A percentile compares a stretch with the other conserved stretches of the same genome.
phyloP scores from a whole-genome alignment of 1,284 basidiomycete genomes.

The Leccinum pachyderme region DNA sequence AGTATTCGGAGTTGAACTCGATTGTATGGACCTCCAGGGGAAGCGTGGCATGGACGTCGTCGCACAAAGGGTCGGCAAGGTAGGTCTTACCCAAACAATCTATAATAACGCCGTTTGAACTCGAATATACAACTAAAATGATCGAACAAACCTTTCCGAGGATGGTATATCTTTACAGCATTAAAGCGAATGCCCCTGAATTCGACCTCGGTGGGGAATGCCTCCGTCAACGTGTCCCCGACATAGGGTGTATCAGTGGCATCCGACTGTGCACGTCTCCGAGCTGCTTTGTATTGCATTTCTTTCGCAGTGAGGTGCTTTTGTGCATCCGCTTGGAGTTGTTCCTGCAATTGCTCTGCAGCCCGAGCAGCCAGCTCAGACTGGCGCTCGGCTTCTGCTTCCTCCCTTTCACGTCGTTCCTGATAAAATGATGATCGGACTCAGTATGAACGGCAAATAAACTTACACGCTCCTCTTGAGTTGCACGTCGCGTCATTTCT shows the following conservation, averaged over 20 bases:
- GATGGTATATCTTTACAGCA: conserved; percentile 68
- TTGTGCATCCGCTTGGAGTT: conserved; percentile 60
- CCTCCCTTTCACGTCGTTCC: conserved; percentile 39
- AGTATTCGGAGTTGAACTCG: conserved; percentile 65
- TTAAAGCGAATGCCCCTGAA: conserved; percentile 58
- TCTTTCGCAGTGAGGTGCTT: conserved; percentile 53
- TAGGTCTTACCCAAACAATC: conserved; percentile 64
- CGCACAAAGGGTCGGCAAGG: conserved; percentile 69
- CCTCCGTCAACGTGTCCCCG: conserved; percentile 56
- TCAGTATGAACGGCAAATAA: neutral
- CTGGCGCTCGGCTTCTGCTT: conserved; percentile 51
- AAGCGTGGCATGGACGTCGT: conserved; percentile 52
- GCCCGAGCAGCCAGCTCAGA: conserved; percentile 47
- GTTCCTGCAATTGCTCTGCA: conserved; percentile 56
- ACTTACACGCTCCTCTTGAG: conserved; percentile 60
- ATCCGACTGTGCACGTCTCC: conserved; percentile 63
- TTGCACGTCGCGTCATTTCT: conserved; percentile 69
- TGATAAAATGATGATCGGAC: conserved; percentile 9
- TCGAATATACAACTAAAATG: neutral
- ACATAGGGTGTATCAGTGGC: conserved; percentile 57
- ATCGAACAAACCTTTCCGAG: conserved; percentile 51
- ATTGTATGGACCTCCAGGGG: conserved; percentile 67
- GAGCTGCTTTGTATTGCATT: conserved; percentile 49
- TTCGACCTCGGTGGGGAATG: conserved; percentile 55
- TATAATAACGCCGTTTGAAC: conserved; percentile 23